Evolutionary conservation across 1,284 basidiomycete species (phyloP).

Genomic region (Agaricales sp.): DNA sequence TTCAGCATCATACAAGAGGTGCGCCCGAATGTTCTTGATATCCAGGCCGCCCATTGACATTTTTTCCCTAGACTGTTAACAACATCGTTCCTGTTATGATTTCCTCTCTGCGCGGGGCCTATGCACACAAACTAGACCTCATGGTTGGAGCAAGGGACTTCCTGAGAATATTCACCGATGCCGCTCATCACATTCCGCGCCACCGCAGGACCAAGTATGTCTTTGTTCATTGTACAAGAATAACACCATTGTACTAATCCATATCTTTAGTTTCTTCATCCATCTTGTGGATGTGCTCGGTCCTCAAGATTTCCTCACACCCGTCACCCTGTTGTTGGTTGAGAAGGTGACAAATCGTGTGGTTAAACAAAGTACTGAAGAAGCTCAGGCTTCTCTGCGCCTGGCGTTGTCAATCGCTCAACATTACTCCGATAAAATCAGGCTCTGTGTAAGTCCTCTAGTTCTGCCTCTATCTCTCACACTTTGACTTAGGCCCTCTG

Average conservation of each 20-base stretch:
- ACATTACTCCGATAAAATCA: constrained; percentile 39
- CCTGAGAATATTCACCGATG: constrained; percentile 83
- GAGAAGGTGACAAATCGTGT: constrained; percentile 71
- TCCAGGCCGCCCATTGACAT: not conserved
- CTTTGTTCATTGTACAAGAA: constrained; percentile 7
- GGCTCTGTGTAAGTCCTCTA: constrained; percentile 41
- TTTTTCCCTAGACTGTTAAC: constrained; percentile 66
- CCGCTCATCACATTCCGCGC: constrained; percentile 77
- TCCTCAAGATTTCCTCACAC: constrained; percentile 72
- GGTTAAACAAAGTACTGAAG: constrained; percentile 53
- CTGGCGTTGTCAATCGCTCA: constrained; percentile 61
- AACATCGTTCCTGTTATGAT: constrained; percentile 92
- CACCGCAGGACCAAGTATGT: constrained; percentile 75
- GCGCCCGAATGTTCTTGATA: constrained; percentile 2
- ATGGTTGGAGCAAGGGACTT: constrained; percentile 64
- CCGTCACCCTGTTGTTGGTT: constrained; percentile 79
- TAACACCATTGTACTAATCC: constrained; percentile 7
- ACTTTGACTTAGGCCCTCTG: not conserved
- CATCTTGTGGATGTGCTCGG: constrained; percentile 87
- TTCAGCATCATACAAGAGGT: constrained; percentile 94
- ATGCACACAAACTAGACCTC: constrained; percentile 45
- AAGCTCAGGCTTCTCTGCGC: constrained; percentile 48
- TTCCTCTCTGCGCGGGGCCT: constrained; percentile 53
- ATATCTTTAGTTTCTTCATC: constrained; percentile 66
- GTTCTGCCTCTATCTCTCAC: constrained; percentile 10